These are phyloP conservation scores for Picocystis salinarum DNA, from an alignment of 139 green algal species.

Conservation along the genomic window DNA sequence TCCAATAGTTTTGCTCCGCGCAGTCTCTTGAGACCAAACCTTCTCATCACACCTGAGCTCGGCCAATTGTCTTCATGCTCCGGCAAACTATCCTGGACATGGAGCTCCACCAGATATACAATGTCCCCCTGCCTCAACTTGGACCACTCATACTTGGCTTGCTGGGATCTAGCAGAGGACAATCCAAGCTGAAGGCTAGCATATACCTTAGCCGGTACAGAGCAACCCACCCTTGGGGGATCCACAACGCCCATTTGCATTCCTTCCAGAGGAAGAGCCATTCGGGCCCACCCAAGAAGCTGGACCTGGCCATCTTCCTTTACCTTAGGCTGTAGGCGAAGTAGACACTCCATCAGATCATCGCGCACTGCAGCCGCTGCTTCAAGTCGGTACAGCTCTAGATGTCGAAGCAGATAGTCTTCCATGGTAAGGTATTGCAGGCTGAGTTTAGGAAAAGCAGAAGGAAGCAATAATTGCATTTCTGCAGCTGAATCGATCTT, in stretches of 20 bases:
- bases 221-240: slow-evolving; percentile 59
- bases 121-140: background rate
- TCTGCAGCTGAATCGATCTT: too few relatives aligned
- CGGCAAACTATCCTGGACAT: background rate
- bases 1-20: background rate
- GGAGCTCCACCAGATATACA: background rate
- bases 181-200: too few relatives aligned
- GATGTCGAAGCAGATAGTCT: slow-evolving; percentile 96
- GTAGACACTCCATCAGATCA: slow-evolving; percentile 68
- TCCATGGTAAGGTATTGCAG: slow-evolving; percentile 89
- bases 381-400: slow-evolving; percentile 90
- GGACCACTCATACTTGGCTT: slow-evolving; percentile 47
- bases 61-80: slow-evolving; percentile 5
- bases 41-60: background rate
- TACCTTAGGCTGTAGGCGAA: slow-evolving; percentile 31
- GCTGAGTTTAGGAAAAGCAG: slow-evolving; percentile 94
- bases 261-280: slow-evolving; percentile 46
- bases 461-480: too few relatives aligned
- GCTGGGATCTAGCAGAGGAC: too few relatives aligned
- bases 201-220: too few relatives aligned
- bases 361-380: slow-evolving; percentile 93
- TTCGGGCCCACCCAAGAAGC: slow-evolving; percentile 64
- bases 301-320: background rate
- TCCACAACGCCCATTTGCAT: slow-evolving; percentile 73
- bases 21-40: background rate